A percentile compares a stretch with the other conserved stretches of the same genome.
phyloP scores from a whole-genome alignment of 2,329 filamentous ascomycete genomes.

The Aspergillus quadrilineatus region DNA sequence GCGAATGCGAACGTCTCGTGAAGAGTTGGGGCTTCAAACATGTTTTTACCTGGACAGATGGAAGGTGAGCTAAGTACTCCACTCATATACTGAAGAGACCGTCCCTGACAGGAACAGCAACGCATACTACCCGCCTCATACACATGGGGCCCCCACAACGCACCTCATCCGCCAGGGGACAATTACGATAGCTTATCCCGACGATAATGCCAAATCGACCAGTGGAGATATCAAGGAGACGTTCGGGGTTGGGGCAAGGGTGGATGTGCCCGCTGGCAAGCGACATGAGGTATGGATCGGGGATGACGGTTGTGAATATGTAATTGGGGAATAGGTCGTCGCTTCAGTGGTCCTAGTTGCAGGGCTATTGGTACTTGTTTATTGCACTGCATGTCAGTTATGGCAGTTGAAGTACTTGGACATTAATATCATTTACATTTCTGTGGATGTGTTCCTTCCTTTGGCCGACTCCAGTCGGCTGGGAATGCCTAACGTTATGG shows the following conservation, averaged over 20 bases:
- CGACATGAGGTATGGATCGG: slow-evolving; percentile 64
- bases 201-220: slow-evolving; percentile 42
- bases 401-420: too few relatives aligned
- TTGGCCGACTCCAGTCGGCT: too few relatives aligned
- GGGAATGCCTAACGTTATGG: too few relatives aligned
- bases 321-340: slow-evolving; percentile 54
- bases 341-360: not conserved
- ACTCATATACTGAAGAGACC: not conserved
- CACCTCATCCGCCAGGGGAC: slow-evolving; percentile 59
- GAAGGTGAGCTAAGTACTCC: slow-evolving; percentile 45
- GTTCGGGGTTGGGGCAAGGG: slow-evolving; percentile 53
- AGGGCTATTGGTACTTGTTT: too few relatives aligned
- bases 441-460: too few relatives aligned
- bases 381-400: too few relatives aligned
- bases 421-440: too few relatives aligned
- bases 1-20: slow-evolving; percentile 56
- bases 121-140: slow-evolving; percentile 60
- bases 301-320: slow-evolving; percentile 58
- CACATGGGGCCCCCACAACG: slow-evolving; percentile 56
- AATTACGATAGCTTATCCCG: slow-evolving; percentile 59
- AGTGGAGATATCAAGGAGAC: slow-evolving; percentile 47
- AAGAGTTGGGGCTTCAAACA: slow-evolving; percentile 58
- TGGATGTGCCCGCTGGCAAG: slow-evolving; percentile 58
- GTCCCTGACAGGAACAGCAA: slow-evolving; percentile 43
- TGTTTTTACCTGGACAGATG: slow-evolving; percentile 63